phyloP scores from a whole-genome alignment of 495 filamentous ascomycete genomes.

The Hypoxylon trugodes region DNA sequence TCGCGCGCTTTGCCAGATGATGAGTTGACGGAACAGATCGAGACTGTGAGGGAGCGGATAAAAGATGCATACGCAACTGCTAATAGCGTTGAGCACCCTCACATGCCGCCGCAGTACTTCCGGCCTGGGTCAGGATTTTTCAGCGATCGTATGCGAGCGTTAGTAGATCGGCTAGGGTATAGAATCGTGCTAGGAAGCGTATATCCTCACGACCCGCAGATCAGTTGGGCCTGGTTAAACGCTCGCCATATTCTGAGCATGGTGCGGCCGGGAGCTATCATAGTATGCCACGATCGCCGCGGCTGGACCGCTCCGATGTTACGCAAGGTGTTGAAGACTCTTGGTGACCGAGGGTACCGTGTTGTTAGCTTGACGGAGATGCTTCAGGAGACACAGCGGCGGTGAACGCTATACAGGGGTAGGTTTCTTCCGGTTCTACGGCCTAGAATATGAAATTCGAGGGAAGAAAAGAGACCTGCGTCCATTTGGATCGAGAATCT shows the following conservation, averaged over 20 bases:
- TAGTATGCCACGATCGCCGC: slow-evolving; percentile 84
- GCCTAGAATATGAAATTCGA: no score
- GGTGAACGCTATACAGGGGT: slow-evolving; percentile 4
- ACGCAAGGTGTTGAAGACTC: slow-evolving; percentile 70
- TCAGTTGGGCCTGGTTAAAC: slow-evolving; percentile 72
- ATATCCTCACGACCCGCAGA: slow-evolving; percentile 87
- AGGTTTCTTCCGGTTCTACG: no score
- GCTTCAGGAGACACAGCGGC: slow-evolving; percentile 49
- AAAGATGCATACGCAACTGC: slow-evolving; percentile 59
- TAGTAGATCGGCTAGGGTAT: slow-evolving; percentile 66
- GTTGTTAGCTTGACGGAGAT: slow-evolving; percentile 74
- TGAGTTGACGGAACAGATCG: slow-evolving; percentile 55
- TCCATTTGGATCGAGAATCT: no score
- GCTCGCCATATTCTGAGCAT: slow-evolving; percentile 82
- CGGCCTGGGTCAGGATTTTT: slow-evolving; percentile 86
- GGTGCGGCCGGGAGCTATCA: slow-evolving; percentile 75
- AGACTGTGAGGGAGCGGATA: slow-evolving; percentile 59
- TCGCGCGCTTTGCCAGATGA: slow-evolving; percentile 56
- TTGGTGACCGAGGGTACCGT: slow-evolving; percentile 71
- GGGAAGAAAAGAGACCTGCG: no score
- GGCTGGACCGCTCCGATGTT: slow-evolving; percentile 83
- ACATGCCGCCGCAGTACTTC: slow-evolving; percentile 65
- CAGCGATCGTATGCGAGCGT: slow-evolving; percentile 67
- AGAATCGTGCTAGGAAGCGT: slow-evolving; percentile 78
- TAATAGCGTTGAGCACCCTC: slow-evolving; percentile 35